phyloP scores from a whole-genome alignment of 2,329 filamentous ascomycete species.

The Hypoxylon sp. region DNA sequence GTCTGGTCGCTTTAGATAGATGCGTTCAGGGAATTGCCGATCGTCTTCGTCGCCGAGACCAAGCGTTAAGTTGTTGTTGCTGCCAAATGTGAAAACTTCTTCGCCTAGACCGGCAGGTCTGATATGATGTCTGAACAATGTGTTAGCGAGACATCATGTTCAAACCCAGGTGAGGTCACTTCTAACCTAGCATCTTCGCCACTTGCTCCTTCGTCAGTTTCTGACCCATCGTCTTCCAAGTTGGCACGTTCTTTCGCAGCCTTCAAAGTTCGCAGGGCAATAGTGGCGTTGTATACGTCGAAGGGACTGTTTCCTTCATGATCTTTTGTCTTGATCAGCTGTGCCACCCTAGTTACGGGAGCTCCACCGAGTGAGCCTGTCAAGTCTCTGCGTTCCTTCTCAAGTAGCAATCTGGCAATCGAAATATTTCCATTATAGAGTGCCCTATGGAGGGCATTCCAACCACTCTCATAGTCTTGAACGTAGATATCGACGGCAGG shows the following conservation, averaged over 20 bases:
- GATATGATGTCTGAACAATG: conserved; percentile 45
- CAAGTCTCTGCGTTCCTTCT: conserved; percentile 77
- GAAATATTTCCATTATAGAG: conserved; percentile 91
- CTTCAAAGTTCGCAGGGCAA: conserved; percentile 78
- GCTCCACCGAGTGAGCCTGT: conserved; percentile 70
- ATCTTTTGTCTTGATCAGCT: conserved; percentile 94
- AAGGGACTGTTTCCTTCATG: conserved; percentile 95
- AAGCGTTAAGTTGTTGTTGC: conserved; percentile 93
- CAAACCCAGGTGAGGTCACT: conserved; percentile 35
- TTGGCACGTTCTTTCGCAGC: conserved; percentile 47
- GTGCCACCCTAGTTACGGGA: conserved; percentile 72
- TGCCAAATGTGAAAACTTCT: conserved; percentile 93
- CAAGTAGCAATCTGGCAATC: conserved; percentile 84
- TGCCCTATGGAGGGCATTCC: conserved; percentile 93
- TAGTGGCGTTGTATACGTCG: conserved; percentile 90
- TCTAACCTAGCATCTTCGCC: conserved; percentile 45
- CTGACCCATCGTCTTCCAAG: conserved; percentile 67
- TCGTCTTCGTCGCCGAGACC: conserved; percentile 97
- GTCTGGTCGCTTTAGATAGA: conserved; percentile 80
- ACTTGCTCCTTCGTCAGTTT: conserved; percentile 65
- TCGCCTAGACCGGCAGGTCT: conserved; percentile 68
- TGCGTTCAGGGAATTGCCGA: conserved; percentile 89
- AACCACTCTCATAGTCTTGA: conserved; percentile 92
- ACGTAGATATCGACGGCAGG: conserved; percentile 86
- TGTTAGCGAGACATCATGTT: conserved; percentile 46